A percentile compares a stretch with the other conserved stretches of the same genome.
phyloP scores from a whole-genome alignment of 2,329 filamentous ascomycete species.

The Emergomyces orientalis region DNA sequence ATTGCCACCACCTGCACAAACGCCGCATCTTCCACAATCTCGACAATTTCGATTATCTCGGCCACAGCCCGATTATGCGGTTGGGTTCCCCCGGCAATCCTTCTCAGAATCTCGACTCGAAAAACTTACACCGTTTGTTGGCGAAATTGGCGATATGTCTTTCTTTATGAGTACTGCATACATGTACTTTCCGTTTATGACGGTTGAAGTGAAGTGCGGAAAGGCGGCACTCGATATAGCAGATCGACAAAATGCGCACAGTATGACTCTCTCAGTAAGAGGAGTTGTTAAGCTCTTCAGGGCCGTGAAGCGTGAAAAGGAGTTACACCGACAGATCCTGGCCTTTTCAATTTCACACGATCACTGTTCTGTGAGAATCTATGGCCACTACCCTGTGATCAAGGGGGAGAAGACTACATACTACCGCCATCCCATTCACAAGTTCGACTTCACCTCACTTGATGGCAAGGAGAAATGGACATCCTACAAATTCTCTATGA shows the following conservation, averaged over 20 bases:
- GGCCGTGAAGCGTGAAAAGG: too few species aligned
- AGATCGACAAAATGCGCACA: constrained; percentile 25
- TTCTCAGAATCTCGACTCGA: constrained; percentile 28
- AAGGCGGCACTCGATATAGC: constrained; percentile 20
- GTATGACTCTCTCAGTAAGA: constrained; percentile 26
- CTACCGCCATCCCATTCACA: background rate
- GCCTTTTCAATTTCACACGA: constrained; percentile 12
- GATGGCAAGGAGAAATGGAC: background rate
- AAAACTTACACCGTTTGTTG: constrained; percentile 31
- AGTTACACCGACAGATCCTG: too few species aligned
- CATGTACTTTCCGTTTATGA: constrained; percentile 23
- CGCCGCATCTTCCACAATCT: constrained; percentile 1
- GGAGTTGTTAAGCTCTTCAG: too few species aligned
- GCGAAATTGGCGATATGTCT: constrained; percentile 9
- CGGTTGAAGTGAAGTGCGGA: constrained; percentile 21
- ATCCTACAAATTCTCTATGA: background rate
- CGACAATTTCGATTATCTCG: constrained; percentile 14
- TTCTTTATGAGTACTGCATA: constrained; percentile 7
- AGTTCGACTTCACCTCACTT: background rate
- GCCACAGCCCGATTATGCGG: constrained; percentile 31
- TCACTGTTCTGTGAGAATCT: background rate
- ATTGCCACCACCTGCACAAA: constrained; percentile 23
- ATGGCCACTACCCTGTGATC: constrained; percentile 5
- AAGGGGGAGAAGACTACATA: background rate
- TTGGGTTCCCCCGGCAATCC: constrained; percentile 26